Evolutionary conservation across 2,329 filamentous ascomycete genomes (phyloP).

Genomic region (Calonectria pauciramosa): DNA sequence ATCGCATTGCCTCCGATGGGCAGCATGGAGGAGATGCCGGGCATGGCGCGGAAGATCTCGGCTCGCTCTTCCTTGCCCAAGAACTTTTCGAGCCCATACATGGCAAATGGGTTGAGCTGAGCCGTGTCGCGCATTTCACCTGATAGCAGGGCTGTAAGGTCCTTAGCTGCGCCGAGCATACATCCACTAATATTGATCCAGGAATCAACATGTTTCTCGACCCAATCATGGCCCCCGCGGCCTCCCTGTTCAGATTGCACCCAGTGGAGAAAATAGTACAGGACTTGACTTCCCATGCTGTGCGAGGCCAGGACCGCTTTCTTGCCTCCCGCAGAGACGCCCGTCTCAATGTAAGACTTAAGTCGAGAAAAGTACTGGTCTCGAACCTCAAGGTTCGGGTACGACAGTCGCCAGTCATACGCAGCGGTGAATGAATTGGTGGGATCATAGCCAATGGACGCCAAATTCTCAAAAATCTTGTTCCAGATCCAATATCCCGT

Average conservation of each 20-base stretch:
- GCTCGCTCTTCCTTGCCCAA: slow-evolving; percentile 90
- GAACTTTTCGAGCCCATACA: slow-evolving; percentile 97
- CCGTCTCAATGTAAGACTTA: slow-evolving; percentile 91
- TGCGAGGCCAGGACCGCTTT: slow-evolving; percentile 93
- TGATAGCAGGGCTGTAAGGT: slow-evolving; percentile 88
- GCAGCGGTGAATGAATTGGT: slow-evolving; percentile 78
- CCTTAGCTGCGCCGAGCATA: slow-evolving; percentile 96
- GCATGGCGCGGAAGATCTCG: slow-evolving; percentile 97
- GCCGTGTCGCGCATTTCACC: slow-evolving; percentile 99
- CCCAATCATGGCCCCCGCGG: slow-evolving; percentile 87
- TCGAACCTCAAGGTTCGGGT: slow-evolving; percentile 87
- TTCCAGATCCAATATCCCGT: slow-evolving; percentile 99
- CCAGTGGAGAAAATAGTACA: slow-evolving; percentile 86
- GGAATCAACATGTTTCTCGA: slow-evolving; percentile 88
- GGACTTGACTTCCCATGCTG: slow-evolving; percentile 97
- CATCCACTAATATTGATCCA: slow-evolving; percentile 99
- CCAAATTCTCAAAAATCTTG: slow-evolving; percentile 97
- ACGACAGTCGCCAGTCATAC: slow-evolving; percentile 94
- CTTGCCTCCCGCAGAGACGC: slow-evolving; percentile 77
- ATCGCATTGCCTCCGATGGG: slow-evolving; percentile 93
- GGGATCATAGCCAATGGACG: slow-evolving; percentile 95
- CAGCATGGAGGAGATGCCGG: slow-evolving; percentile 95
- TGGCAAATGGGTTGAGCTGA: slow-evolving; percentile 94
- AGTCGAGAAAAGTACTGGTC: slow-evolving; percentile 95
- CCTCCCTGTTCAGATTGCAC: slow-evolving; percentile 85